Evolutionary conservation across 208 protist genomes (phyloP), one percentile per base, ranked within the genome.

Genomic region (Trypanosoma melophagium): DNA sequence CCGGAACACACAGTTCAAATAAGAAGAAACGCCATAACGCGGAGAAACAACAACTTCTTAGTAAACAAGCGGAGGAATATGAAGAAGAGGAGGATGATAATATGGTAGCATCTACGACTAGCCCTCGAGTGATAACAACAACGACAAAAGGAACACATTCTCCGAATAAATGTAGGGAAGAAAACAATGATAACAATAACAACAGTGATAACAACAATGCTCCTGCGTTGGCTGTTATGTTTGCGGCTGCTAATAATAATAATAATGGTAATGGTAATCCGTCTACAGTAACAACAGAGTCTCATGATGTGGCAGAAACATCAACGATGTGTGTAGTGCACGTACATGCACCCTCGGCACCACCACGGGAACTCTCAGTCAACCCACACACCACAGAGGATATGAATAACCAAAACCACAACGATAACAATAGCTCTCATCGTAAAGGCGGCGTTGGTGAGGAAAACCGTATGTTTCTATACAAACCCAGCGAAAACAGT

Each of bases 31-130:
- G 41, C 1, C 12, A 17, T 10, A 19, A 42, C 16, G 54, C 31
- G 28, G 54, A 58, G n/a, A 58, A 41, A 35, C 54, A 42, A 21
- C 25, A 58, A 58, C 54, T 58, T 14, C n/a, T 58, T 14, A 14
- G 25, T 7, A 41, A 44, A 12, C 40, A 7, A 44, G 40, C 7
- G 12, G 54, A 21, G 8, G 54, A 58, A 31, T 8, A 42, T 38
- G 54, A 58, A 17, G 17, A 21, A 7, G 38, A 42, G 54, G 25
- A 35, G 4, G 5, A 35, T 8, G 3, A 7, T 14, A 21, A 14
- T 14, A 35, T 38, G 17, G 13, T 14, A 17, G 21, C 28, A 21
- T 42, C 54, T 17, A 24, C 21, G 8, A 1, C 4, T 17, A 7
- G 7, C 17, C 13, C 2, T 31, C 8, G 3, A n/a, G 1, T 42